Evolutionary conservation across 306 rosid species (phyloP), one percentile per base, ranked within the genome.

Genomic region (Vigna trinervia): DNA sequence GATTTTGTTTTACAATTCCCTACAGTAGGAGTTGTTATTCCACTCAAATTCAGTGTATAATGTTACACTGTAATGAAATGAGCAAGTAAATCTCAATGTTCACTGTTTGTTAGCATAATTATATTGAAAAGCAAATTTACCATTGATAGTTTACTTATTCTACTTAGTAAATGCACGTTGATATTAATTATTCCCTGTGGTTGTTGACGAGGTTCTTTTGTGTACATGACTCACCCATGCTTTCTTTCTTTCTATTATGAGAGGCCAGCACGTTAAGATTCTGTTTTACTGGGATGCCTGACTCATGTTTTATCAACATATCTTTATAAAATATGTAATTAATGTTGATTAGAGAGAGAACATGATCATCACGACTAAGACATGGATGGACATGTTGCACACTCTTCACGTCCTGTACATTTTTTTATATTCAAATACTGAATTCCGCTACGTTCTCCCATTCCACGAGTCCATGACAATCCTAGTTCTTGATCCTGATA

Each of bases 1-100:
- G 65, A 95, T 95, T 69, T 82, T 95, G 71, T 95, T 95, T 85
- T 92, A 84, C 84, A 92, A 90, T 71, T 95, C 99, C 78, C 99
- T 95, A 45, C 97, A 84, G 85, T 95, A 92, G 84, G 75, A 78
- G 52, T 74, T 71, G 47, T 56, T 19, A 32, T n/a, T 51, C 56
- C 69, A 41, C 59, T 47, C 56, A 23, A 47, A 61, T 56, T 77
- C 64, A 63, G 15, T 85, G 81, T 82, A 77, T 61, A 77, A 76
- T 82, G 54, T 81, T 65, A 69, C 71, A 36, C 59, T 78, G 65
- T 76, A 77, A 51, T 46, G 23, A 52, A 79, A 74, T 32, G 45
- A 61, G 46, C 43, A 78, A 39, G 59, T 72, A 74, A 52, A 61
- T 77, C 28, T n/a, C 32, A 48, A 53, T 76, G 17, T 66, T 83